Conservation (phyloP, 2,329 filamentous ascomycete genomes). For the Fragosphaeria purpurea region DNA sequence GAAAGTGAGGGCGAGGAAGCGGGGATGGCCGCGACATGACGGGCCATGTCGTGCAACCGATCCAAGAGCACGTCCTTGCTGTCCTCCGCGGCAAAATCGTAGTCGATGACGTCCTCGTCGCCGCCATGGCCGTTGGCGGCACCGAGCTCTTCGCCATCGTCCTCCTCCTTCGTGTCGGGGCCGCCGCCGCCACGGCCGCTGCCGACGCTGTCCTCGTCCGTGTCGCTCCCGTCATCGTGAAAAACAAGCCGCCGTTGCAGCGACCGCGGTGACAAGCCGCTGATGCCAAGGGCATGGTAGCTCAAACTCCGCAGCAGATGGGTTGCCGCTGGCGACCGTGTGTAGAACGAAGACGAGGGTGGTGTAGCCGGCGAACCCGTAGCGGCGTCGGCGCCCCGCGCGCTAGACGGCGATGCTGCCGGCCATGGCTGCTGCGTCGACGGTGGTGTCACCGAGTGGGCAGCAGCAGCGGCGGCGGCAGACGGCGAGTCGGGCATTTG, state of each 20-base stretch:
- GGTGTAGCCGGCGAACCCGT: constrained; percentile 6
- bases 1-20: constrained; percentile 11
- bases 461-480: background rate
- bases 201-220: background rate
- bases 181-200: background rate
- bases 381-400: background rate
- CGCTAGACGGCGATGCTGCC: no score
- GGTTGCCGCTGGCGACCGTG: constrained; percentile 3
- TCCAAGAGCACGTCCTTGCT: constrained; percentile 37
- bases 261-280: constrained; percentile 20
- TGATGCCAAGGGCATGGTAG: constrained; percentile 19
- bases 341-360: background rate
- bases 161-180: background rate
- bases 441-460: constrained; percentile 1
- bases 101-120: constrained; percentile 12
- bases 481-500: constrained; percentile 9
- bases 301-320: constrained; percentile 18
- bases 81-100: constrained; percentile 22
- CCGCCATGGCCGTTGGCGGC: constrained; percentile 4
- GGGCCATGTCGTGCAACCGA: constrained; percentile 28
- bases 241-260: constrained; percentile 21
- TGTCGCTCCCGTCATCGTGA: constrained; percentile 3
- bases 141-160: constrained; percentile 8
- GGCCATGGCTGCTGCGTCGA: background rate
- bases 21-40: constrained; percentile 22